A percentile compares a stretch with the other conserved stretches of the same genome.
These are phyloP conservation scores for Citrus inodora DNA, from an alignment of 345 rosid species.

Conservation along the genomic window DNA sequence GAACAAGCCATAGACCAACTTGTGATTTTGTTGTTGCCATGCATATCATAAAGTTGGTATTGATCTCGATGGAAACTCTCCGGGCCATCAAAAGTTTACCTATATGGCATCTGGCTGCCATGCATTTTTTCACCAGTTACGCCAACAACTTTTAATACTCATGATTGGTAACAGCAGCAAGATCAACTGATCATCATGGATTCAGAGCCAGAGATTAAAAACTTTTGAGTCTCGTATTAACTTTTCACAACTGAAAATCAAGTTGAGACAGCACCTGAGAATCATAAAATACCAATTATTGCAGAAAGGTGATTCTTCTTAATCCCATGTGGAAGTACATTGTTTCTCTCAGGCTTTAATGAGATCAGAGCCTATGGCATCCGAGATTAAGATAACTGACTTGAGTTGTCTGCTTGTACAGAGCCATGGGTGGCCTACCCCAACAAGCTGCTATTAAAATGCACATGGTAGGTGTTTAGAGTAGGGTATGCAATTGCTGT, in stretches of 20 bases:
- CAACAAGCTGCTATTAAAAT: slow-evolving; percentile 11
- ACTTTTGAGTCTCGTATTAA: background rate
- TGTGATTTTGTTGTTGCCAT: background rate
- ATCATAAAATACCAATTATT: background rate
- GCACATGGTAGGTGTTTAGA: slow-evolving; percentile 27
- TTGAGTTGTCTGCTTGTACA: slow-evolving; percentile 15
- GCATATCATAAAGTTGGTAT: background rate
- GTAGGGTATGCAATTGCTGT: background rate
- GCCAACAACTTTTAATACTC: background rate
- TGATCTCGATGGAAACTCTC: background rate
- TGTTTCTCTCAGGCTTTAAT: background rate
- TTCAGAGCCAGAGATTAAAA: background rate
- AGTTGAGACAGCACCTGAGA: background rate
- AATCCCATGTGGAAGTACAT: too few species aligned
- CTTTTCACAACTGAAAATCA: background rate
- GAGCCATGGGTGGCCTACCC: slow-evolving; percentile 21
- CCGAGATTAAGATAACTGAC: slow-evolving; percentile 13
- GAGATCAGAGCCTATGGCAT: background rate
- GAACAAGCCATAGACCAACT: background rate
- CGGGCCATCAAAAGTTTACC: background rate
- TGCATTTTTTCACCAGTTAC: background rate
- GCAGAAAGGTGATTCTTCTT: background rate
- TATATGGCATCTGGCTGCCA: background rate
- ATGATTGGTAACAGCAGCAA: background rate
- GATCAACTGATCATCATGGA: background rate